Base-by-base conservation (phyloP, 192 early-diverging fungal species). In the Entophlyctis helioformis region DNA sequence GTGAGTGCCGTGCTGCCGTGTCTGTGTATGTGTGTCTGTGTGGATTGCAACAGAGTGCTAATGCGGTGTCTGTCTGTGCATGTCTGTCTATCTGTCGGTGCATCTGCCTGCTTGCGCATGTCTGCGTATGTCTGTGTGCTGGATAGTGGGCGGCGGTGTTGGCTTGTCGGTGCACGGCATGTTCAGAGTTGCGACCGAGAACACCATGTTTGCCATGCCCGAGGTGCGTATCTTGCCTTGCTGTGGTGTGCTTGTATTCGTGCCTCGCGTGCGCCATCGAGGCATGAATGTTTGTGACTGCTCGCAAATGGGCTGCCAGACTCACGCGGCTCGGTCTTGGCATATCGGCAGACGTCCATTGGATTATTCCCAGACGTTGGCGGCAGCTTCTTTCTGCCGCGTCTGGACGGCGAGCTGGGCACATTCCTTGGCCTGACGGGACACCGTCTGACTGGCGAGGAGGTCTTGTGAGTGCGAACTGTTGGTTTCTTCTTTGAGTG, bases 321-420 rank as follows among this genome's bases (percentile, higher is more conserved):
- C n/a, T n/a, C n/a, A n/a, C n/a, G n/a, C n/a, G n/a, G n/a, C n/a
- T n/a, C n/a, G n/a, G n/a, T n/a, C n/a, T n/a, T n/a, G n/a, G n/a
- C n/a, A n/a, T n/a, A n/a, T n/a, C n/a, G n/a, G n/a, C n/a, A n/a
- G 59, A 89, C 90, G 3, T 75, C 72, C 44, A 99, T 99, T 49
- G 96, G 96, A 12, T 73, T 96, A 31, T 91, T 96, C 56, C 96
- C 96, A 11, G 96, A 96, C 55, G 93, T 96, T 0, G 93, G 93
- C 20, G 90, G 86, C 5, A 79, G 82, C 12, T 96, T 95, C 71
- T 99, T 96, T 62, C 60, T 99, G 41, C 78, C 96, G 22, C 71
- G 92, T 12, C 57, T 99, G 57, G 93, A 97, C 51, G 96, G 93
- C n/a, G 74, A 91, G 62, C 56, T 90, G 9, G 96, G 96, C 34